Percentiles rank a stretch among this genome's conserved stretches.
phyloP scores from a whole-genome alignment of 768 basidiomycete genomes.

The Macrocybe gigantea region DNA sequence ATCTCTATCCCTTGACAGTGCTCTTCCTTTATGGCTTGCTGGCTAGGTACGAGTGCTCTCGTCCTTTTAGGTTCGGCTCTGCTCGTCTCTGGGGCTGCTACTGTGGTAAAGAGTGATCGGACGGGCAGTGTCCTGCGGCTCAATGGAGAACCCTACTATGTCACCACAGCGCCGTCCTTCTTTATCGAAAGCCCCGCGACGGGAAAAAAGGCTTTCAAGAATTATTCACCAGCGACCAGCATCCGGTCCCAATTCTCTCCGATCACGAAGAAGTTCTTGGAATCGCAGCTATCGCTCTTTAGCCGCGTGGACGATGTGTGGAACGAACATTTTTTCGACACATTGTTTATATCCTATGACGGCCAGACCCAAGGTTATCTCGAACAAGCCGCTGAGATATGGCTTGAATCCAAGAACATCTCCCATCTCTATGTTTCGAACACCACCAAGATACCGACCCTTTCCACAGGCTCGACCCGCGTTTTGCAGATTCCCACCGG shows the following conservation, averaged over 20 bases:
- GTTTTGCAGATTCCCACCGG: slow-evolving; percentile 11
- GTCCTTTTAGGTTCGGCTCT: not conserved
- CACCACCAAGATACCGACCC: slow-evolving; percentile 10
- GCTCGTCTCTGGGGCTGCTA: slow-evolving; percentile 3
- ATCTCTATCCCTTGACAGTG: too few species aligned
- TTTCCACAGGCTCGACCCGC: slow-evolving; percentile 5
- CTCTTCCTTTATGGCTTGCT: too few species aligned
- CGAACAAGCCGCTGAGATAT: slow-evolving; percentile 18
- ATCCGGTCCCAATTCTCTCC: slow-evolving; percentile 18
- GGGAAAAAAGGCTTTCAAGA: slow-evolving; percentile 1
- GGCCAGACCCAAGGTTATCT: slow-evolving; percentile 17
- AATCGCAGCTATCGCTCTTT: slow-evolving; percentile 17
- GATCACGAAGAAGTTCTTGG: slow-evolving; percentile 20
- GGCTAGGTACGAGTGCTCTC: too few species aligned
- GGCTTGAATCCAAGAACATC: slow-evolving; percentile 18
- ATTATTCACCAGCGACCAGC: slow-evolving; percentile 18
- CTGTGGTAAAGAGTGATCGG: slow-evolving; percentile 5
- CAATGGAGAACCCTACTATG: slow-evolving; percentile 16
- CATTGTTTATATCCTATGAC: slow-evolving; percentile 22
- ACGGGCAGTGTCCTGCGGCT: slow-evolving; percentile 10
- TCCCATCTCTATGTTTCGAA: slow-evolving; percentile 16
- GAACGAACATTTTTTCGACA: slow-evolving; percentile 21
- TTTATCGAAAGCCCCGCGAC: slow-evolving; percentile 7
- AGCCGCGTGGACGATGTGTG: slow-evolving; percentile 27
- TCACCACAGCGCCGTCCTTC: slow-evolving; percentile 7